Percentiles rank a stretch among this genome's conserved stretches.
Conservation (phyloP, 345 rosid species). For the Geranium rotundifolium region DNA sequence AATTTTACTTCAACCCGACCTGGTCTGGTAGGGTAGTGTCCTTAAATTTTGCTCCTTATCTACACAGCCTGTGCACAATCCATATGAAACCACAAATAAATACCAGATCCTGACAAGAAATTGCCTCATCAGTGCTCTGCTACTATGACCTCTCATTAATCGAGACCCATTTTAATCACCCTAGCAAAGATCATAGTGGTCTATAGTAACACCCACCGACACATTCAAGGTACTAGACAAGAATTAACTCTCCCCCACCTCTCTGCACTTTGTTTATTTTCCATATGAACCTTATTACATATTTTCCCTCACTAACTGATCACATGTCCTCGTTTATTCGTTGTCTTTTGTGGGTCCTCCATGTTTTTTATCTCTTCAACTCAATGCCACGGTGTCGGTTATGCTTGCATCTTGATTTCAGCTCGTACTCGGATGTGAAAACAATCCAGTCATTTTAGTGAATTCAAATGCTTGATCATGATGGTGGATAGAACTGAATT, state of each 20-base stretch:
- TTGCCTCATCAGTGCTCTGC: not conserved
- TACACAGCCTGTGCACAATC: not conserved
- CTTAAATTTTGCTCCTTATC: not conserved
- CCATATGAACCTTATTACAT: not conserved
- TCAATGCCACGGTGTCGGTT: too few species aligned
- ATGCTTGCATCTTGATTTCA: too few species aligned
- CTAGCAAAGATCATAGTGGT: not conserved
- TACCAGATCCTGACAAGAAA: too few species aligned
- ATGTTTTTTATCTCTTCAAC: not conserved
- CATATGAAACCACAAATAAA: not conserved
- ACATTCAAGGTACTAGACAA: not conserved
- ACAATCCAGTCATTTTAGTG: too few species aligned
- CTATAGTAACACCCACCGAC: not conserved
- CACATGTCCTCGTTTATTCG: not conserved
- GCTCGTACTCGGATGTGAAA: too few species aligned
- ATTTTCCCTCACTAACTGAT: not conserved
- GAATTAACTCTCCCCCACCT: not conserved
- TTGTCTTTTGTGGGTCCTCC: not conserved
- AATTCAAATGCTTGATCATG: too few species aligned
- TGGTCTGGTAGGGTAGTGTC: not conserved
- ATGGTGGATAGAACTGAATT: too few species aligned
- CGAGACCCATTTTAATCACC: not conserved
- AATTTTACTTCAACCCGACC: too few species aligned
- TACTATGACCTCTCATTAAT: not conserved
- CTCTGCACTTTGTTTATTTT: not conserved